A percentile compares a stretch with the other conserved stretches of the same genome.
phyloP scores from a whole-genome alignment of 228 moss, liverwort and hornwort species.

The Sphagnum fallax region DNA sequence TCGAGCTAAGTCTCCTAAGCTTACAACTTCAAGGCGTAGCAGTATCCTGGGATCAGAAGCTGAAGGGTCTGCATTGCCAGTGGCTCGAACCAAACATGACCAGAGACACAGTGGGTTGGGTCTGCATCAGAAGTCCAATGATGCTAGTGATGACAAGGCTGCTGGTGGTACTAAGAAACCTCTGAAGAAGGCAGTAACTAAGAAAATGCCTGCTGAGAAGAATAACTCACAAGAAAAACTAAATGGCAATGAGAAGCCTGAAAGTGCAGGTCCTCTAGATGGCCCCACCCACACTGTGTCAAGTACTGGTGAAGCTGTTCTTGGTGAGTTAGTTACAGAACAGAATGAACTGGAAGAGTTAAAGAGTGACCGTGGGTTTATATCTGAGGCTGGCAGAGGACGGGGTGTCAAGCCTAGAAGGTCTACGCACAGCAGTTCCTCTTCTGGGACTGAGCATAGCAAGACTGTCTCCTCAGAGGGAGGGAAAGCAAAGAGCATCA shows the following conservation, averaged over 20 bases:
- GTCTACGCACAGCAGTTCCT: neutral
- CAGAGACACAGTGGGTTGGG: neutral
- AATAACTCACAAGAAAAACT: neutral
- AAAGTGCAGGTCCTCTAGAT: neutral
- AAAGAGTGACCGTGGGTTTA: neutral
- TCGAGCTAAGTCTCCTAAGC: constrained; percentile 61
- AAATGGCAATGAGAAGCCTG: neutral
- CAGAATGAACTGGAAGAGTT: neutral
- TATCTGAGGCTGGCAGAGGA: neutral
- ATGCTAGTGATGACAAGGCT: neutral
- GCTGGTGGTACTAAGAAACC: neutral
- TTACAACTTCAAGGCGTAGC: constrained; percentile 61
- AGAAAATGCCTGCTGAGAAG: neutral
- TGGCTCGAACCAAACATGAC: neutral
- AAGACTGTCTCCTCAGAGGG: neutral
- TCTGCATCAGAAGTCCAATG: neutral
- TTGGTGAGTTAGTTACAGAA: neutral
- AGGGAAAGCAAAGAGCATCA: neutral
- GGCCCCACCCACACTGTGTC: neutral
- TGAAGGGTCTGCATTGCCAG: neutral
- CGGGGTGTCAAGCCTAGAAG: neutral
- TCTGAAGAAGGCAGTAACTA: neutral
- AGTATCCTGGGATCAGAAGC: constrained; percentile 3
- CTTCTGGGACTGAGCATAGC: neutral
- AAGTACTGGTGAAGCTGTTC: neutral